Evolutionary conservation across 225 moss, liverwort and hornwort genomes (phyloP).

Genomic region (Asterella californica): DNA sequence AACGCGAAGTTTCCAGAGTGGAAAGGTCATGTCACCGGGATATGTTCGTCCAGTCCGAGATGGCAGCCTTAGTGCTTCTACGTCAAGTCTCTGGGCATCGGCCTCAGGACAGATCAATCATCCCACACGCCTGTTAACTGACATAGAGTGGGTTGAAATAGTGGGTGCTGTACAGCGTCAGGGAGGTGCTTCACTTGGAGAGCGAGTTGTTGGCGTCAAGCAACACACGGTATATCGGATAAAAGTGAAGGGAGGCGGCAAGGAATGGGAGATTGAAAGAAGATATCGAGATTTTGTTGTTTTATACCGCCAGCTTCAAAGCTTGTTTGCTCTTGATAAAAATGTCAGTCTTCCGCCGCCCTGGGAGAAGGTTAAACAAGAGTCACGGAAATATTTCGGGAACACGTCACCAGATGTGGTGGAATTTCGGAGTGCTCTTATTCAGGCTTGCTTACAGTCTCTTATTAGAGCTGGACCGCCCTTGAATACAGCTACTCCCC

Average conservation of each 20-base stretch:
- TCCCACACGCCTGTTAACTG: conserved; percentile 41
- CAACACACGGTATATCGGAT: conserved; percentile 86
- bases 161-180: conserved; percentile 80
- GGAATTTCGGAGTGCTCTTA: conserved; percentile 81
- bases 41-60: conserved; percentile 53
- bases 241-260: conserved; percentile 59
- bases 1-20: conserved; percentile 42
- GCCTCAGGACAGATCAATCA: conserved; percentile 32
- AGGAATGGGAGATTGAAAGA: conserved; percentile 87
- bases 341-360: conserved; percentile 62
- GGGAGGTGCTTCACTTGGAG: conserved; percentile 90
- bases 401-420: conserved; percentile 95
- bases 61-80: conserved; percentile 71
- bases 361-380: conserved; percentile 80
- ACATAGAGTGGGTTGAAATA: conserved; percentile 84
- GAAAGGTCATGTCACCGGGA: conserved; percentile 27
- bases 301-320: conserved; percentile 70
- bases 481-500: conserved; percentile 68
- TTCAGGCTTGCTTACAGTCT: conserved; percentile 90
- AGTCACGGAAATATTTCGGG: conserved; percentile 88
- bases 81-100: conserved; percentile 43
- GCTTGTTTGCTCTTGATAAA: conserved; percentile 46
- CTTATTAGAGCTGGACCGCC: conserved; percentile 87
- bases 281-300: conserved; percentile 89
- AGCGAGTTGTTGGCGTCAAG: conserved; percentile 91